Evolutionary conservation across 106 monocot genomes (phyloP), one percentile per base, ranked within the genome.

Genomic region (Phalaenopsis equestris): DNA sequence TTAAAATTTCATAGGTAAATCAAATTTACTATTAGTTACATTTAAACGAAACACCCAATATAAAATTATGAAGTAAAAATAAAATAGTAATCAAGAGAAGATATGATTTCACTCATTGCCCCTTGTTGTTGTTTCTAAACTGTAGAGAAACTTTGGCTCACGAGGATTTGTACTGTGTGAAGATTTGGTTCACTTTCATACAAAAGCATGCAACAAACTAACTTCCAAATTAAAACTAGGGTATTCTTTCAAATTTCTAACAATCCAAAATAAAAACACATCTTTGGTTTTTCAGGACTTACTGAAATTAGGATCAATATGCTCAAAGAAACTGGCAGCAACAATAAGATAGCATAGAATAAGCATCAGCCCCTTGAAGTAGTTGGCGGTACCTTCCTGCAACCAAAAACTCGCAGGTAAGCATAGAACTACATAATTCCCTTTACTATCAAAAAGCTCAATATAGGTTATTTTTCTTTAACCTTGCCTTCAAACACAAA

Each of bases 321-420:
- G 90, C 18, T 85, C 85, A 45, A 83, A 90, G 85, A 90, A 90
- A 77, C 90, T 90, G 42, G 90, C 90, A 56, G 87, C 90, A 41
- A 90, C 90, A 70, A 90, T 90, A 9, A 90, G 81, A 79, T 90
- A 90, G 75, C 87, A 85, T 3, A 90, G 77, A 19, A 90, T 87
- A 47, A 90, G 90, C 90, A 90, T 90, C 65, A 90, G 21, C 21
- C 90, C 90, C 56, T 90, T 90, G 80, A 90, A 83, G 80, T 90
- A 90, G 75, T 90, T 87, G 55, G 90, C 83, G 24, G 90, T 90
- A 15, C 90, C 90, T 77, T 90, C 90, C 90, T 90, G 87, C 9
- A 79, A 85, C 8, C 68, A 30, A 55, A 19, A 55, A 16, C 41
- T 74, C 45, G 19, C 8, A 45, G 74, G 42, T 42, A 42, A 74